Base-by-base conservation (phyloP, 306 rosid genomes). In the Vicia faba region DNA sequence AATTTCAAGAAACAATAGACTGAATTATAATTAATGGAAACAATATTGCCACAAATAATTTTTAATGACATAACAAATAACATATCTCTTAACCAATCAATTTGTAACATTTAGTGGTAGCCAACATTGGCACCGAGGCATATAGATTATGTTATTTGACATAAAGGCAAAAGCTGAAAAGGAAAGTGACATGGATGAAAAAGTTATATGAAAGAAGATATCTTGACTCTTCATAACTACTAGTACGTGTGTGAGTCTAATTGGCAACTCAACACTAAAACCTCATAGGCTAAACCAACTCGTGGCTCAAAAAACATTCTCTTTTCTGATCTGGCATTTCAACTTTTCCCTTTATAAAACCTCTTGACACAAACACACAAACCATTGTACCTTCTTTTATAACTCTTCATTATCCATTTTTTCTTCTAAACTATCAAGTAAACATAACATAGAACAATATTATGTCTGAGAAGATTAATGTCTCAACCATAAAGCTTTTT, bases 401-500 rank as follows among this genome's bases (percentile, higher is more conserved):
- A 48, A 8, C 28, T 49, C 26, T 49, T 49, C 12, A 16, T 16
- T 3, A 14, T 46, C 53, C 10, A 46, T 6, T 46, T 5, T 15
- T 7, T 7, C 0, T 15, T 46, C 4, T 8, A 45, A 45, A 45
- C 0, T 1, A 48, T 48, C 25, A 48, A 48, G 11, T 16, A 16
- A 49, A 18, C 55, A 49, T 11, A 49, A 49, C 28, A 18, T 18
- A 49, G 6, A 8, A 8, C 5, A 18, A 49, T 1, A 15, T 48
- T 2, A 89, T 92, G 92, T 67, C 84, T 39, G 77, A 75, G 83
- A 14, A 72, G 31, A 54, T 18, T 54, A 82, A 79, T 68, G 84
- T 80, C 75, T 75, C 85, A 16, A 72, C 84, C 51, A 82, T 92
- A 31, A 92, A 87, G 89, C 87, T 93, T 7, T 89, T 93, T 61